These are phyloP conservation scores for Penicillium paxilli DNA, from an alignment of 495 filamentous ascomycete genomes.

Conservation along the genomic window DNA sequence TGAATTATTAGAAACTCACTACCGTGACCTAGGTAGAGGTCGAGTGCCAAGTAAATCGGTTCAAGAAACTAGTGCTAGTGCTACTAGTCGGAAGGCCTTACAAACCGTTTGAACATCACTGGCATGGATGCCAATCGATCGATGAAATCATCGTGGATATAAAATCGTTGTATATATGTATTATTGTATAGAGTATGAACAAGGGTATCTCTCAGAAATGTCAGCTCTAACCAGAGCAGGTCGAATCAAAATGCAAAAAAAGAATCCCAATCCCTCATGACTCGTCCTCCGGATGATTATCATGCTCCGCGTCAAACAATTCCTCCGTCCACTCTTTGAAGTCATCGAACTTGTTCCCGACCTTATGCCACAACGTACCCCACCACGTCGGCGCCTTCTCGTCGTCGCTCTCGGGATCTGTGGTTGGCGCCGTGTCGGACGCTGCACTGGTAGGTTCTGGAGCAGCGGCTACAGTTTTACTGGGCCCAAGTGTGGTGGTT, in stretches of 20 bases:
- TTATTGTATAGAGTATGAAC: slow-evolving; percentile 10
- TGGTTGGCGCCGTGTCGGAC: slow-evolving; percentile 15
- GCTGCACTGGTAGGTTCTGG: slow-evolving; percentile 17
- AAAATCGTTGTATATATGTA: too few relatives aligned
- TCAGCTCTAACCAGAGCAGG: slow-evolving; percentile 1
- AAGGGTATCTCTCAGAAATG: slow-evolving; percentile 23
- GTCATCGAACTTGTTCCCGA: slow-evolving; percentile 36
- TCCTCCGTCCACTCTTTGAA: slow-evolving; percentile 41
- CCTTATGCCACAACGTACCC: slow-evolving; percentile 31
- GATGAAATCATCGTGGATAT: too few relatives aligned
- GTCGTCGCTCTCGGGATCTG: slow-evolving; percentile 22
- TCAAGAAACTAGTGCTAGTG: too few relatives aligned
- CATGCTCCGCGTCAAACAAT: slow-evolving; percentile 34
- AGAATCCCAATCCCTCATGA: neutral
- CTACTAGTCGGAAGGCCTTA: too few relatives aligned
- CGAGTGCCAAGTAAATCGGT: too few relatives aligned
- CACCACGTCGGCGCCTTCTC: slow-evolving; percentile 36
- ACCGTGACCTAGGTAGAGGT: too few relatives aligned
- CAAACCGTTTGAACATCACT: too few relatives aligned
- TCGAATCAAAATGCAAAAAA: slow-evolving; percentile 1
- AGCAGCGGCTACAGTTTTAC: slow-evolving; percentile 1
- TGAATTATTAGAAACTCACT: too few relatives aligned
- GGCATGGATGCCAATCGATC: too few relatives aligned
- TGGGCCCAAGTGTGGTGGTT: neutral
- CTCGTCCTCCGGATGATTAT: slow-evolving; percentile 24